phyloP scores from a whole-genome alignment of 108 stramenopile genomes.

The Nitzschia inconspicua region DNA sequence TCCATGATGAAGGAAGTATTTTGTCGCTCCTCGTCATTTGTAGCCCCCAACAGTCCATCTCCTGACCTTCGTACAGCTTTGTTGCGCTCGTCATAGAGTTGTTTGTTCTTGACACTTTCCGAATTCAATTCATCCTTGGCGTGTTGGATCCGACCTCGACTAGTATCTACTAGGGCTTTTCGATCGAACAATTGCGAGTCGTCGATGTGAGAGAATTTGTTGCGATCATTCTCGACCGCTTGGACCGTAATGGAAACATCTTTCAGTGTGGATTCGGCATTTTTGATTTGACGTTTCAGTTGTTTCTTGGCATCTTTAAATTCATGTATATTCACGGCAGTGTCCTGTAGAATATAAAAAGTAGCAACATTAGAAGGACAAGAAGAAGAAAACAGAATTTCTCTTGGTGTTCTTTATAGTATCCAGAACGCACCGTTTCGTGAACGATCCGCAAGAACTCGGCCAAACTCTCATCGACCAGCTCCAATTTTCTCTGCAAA shows the following conservation, averaged over 20 bases:
- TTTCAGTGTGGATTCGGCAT: conserved; percentile 61
- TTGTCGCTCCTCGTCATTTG: conserved; percentile 27
- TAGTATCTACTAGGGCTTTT: conserved; percentile 49
- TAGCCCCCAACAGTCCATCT: conserved; percentile 35
- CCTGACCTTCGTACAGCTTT: conserved; percentile 49
- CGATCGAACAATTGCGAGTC: conserved; percentile 60
- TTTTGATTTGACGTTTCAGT: conserved; percentile 70
- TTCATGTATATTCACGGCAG: conserved; percentile 64
- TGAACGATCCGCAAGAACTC: conserved; percentile 57
- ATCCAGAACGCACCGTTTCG: conserved; percentile 48
- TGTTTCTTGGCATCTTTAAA: conserved; percentile 72
- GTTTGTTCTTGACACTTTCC: conserved; percentile 57
- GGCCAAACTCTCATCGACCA: conserved; percentile 55
- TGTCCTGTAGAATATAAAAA: conserved; percentile 39
- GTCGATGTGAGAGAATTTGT: conserved; percentile 65
- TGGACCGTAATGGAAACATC: conserved; percentile 72
- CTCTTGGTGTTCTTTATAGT: background rate
- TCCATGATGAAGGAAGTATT: conserved; percentile 40
- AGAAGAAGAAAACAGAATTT: background rate
- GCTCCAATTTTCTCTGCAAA: conserved; percentile 51
- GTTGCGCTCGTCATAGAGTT: conserved; percentile 63
- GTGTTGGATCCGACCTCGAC: conserved; percentile 40
- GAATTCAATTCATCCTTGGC: conserved; percentile 61
- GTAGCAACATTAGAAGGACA: conserved; percentile 21
- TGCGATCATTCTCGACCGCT: conserved; percentile 55